These are phyloP conservation scores for Acidomyces sp. DNA, from an alignment of 495 filamentous ascomycete species.

Conservation along the genomic window DNA sequence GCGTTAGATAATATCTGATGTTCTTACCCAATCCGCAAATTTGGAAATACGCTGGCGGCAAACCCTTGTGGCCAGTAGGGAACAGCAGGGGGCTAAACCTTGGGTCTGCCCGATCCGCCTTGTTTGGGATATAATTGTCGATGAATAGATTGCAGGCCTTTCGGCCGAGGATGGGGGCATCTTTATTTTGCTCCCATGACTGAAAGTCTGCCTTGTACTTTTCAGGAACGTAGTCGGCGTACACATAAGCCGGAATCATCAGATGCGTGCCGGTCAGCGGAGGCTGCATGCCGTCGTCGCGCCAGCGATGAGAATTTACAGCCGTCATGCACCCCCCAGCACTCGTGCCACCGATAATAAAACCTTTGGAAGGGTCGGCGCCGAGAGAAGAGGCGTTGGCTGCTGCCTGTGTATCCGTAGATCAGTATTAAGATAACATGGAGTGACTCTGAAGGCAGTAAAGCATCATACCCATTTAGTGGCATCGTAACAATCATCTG, in stretches of 20 bases:
- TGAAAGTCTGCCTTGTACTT: conserved; percentile 27
- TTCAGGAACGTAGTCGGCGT: conserved; percentile 17
- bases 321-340: conserved; percentile 38
- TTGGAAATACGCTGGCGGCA: conserved; percentile 33
- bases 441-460: too few species aligned
- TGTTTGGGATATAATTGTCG: conserved; percentile 9
- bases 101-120: conserved; percentile 6
- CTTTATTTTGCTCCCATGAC: conserved; percentile 31
- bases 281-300: conserved; percentile 33
- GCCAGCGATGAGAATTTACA: conserved; percentile 30
- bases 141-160: conserved; percentile 15
- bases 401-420: conserved; percentile 22
- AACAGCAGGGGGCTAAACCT: conserved; percentile 12
- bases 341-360: conserved; percentile 38
- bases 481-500: conserved; percentile 39
- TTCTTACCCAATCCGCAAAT: conserved; percentile 24
- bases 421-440: neutral
- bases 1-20: too few species aligned
- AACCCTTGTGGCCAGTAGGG: conserved; percentile 13
- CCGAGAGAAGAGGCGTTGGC: conserved; percentile 29
- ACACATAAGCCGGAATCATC: conserved; percentile 27
- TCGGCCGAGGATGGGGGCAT: conserved; percentile 19
- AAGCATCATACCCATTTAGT: conserved; percentile 38
- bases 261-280: conserved; percentile 35
- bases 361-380: conserved; percentile 32